These are phyloP conservation scores for Fomitopsis serialis DNA, from an alignment of 768 basidiomycete species.

Conservation along the genomic window DNA sequence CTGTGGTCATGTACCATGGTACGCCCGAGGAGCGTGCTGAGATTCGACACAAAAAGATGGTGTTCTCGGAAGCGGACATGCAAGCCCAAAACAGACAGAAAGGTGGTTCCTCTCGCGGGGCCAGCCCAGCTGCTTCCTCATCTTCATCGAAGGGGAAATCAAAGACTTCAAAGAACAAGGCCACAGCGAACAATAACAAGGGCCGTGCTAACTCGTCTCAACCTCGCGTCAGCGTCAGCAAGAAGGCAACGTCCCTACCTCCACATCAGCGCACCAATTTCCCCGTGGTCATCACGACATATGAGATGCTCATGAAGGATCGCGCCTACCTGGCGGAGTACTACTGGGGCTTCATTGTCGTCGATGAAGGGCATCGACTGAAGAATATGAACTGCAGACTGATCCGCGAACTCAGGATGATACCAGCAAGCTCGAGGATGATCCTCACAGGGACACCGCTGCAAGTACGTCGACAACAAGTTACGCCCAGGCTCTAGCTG, in stretches of 20 bases:
- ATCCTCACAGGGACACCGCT: constrained; percentile 95
- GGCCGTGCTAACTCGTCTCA: background rate
- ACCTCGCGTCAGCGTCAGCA: background rate
- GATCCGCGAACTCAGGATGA: constrained; percentile 86
- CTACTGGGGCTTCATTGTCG: constrained; percentile 89
- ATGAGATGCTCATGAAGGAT: constrained; percentile 89
- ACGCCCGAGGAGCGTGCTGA: constrained; percentile 75
- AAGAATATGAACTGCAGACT: constrained; percentile 93
- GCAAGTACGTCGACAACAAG: constrained; percentile 52
- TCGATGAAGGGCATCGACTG: constrained; percentile 92
- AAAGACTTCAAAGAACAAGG: background rate
- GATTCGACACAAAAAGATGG: constrained; percentile 61
- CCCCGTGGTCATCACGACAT: constrained; percentile 86
- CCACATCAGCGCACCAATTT: constrained; percentile 40
- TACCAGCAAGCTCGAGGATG: constrained; percentile 79
- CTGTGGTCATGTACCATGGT: constrained; percentile 90
- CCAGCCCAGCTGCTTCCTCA: background rate
- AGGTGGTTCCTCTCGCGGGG: background rate
- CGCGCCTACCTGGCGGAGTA: constrained; percentile 59
- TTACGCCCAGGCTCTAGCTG: background rate
- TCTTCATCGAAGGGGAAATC: background rate
- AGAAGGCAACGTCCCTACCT: constrained; percentile 10
- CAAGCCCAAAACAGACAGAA: constrained; percentile 18
- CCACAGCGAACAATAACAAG: background rate
- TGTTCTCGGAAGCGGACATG: constrained; percentile 21